Conservation (phyloP, 345 rosid species). For the Psidium friedrichsthalianum region DNA sequence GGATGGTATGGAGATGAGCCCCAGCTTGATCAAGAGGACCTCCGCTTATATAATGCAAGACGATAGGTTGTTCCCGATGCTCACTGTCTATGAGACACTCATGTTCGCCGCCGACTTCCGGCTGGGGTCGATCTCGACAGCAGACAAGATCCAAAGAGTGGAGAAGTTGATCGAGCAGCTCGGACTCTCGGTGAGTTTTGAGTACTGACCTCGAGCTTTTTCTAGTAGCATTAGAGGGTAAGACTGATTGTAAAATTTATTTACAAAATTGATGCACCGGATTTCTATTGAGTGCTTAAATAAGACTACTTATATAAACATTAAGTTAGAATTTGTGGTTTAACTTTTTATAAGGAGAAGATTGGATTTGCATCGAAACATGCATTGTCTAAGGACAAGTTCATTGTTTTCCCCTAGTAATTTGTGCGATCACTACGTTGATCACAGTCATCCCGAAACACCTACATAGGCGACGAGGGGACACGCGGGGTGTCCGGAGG, state of each 20-base stretch:
- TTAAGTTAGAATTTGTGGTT: neutral
- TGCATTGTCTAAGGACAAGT: neutral
- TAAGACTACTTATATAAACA: neutral
- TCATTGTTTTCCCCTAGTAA: neutral
- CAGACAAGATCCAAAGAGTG: slow-evolving; percentile 38
- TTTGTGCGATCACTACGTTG: neutral
- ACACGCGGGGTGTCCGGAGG: slow-evolving; percentile 59
- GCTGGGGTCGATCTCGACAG: slow-evolving; percentile 25
- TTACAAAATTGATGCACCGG: neutral
- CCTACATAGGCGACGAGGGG: slow-evolving; percentile 40
- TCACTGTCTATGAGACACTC: slow-evolving; percentile 58
- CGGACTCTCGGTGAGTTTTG: slow-evolving; percentile 24
- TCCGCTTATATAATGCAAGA: slow-evolving; percentile 74
- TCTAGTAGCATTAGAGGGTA: neutral
- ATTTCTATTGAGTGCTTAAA: neutral
- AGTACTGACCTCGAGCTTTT: neutral
- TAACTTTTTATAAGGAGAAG: neutral
- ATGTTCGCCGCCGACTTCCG: slow-evolving; percentile 67
- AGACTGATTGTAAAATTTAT: neutral
- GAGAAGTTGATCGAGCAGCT: slow-evolving; percentile 43
- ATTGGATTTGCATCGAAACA: neutral
- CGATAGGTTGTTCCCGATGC: slow-evolving; percentile 54
- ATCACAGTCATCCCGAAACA: slow-evolving; percentile 27
- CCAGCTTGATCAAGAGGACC: slow-evolving; percentile 48
- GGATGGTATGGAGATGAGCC: slow-evolving; percentile 35